Base-by-base conservation (phyloP, 192 early-diverging fungal genomes). In the Chytriomyces confervae region DNA sequence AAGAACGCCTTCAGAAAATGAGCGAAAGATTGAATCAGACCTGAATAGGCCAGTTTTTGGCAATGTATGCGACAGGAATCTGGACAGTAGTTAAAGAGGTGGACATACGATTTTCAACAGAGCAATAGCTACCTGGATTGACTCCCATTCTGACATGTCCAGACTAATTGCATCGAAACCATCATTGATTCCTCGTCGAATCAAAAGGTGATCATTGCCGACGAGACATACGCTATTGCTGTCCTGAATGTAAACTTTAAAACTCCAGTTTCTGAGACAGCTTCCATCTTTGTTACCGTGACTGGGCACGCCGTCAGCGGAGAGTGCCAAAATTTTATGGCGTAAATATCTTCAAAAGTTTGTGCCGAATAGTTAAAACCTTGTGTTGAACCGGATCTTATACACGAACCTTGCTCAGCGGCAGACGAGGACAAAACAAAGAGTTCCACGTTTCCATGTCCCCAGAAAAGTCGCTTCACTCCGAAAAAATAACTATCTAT, bases 11-110 rank as follows among this genome's bases (percentile, higher is more conserved):
- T 63, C 44, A 45, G 47, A 65, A 60, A 64, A 45, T 27, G 23
- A n/a, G 46, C 27, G 36, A 72, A 72, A 61, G 29, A 16, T 27
- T 5, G 45, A 29, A n/a, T 47, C 23, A 50, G 85, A 93, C 92
- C 71, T 86, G 83, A 46, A 95, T 93, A 9, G 94, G 94, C 94
- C 94, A 95, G 72, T 94, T 93, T 51, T 88, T 86, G 10, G 90
- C 86, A 49, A 95, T 84, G 72, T 95, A 95, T 73, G 91, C 89
- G 10, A 80, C 77, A 0, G 93, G 93, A 51, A 92, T 85, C 84
- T 93, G 81, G 11, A 69, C 6, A 23, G 36, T 4, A 36, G 36
- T 3, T 3, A 36, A 36, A 1, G 36, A 36, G 36, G 1, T 36
- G 36, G 57, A 62, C 18, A 47, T 65, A n/a, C 4, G 48, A 72